These are phyloP conservation scores for Handroanthus guayacan DNA, from an alignment of 257 asterid species.

Conservation along the genomic window DNA sequence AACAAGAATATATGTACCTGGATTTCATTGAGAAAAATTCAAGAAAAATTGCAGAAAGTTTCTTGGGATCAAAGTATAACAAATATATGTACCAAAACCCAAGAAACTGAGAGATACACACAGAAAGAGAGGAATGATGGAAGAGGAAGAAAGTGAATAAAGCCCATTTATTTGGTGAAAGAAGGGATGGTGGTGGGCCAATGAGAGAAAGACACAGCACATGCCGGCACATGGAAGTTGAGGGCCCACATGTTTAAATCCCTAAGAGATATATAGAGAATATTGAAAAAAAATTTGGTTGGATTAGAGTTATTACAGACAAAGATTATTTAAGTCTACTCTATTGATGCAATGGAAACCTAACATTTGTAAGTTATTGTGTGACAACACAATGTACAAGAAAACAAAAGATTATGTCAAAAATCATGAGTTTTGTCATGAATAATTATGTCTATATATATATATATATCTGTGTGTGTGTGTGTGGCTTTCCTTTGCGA, in stretches of 20 bases:
- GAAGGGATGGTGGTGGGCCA: slow-evolving; percentile 71
- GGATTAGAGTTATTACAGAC: slow-evolving; percentile 28
- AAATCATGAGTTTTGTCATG: background rate
- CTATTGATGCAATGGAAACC: slow-evolving; percentile 52
- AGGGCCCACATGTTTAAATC: slow-evolving; percentile 74
- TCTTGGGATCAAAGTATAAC: slow-evolving; percentile 36
- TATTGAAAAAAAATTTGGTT: slow-evolving; percentile 25
- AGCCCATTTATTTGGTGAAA: slow-evolving; percentile 71
- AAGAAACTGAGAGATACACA: slow-evolving; percentile 19
- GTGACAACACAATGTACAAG: slow-evolving; percentile 44
- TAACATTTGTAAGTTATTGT: slow-evolving; percentile 46
- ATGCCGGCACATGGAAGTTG: slow-evolving; percentile 84
- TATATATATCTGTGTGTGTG: too few species aligned
- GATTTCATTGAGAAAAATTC: slow-evolving; percentile 35
- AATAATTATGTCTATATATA: slow-evolving; percentile 9
- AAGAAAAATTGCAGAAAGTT: background rate
- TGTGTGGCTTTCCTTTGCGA: slow-evolving; percentile 28
- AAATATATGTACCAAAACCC: slow-evolving; percentile 25
- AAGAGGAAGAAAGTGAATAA: slow-evolving; percentile 48
- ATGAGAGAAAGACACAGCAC: slow-evolving; percentile 77
- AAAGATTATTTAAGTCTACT: slow-evolving; percentile 37
- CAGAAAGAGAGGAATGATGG: slow-evolving; percentile 38
- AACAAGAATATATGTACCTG: slow-evolving; percentile 29
- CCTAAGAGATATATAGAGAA: slow-evolving; percentile 42
- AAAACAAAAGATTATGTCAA: slow-evolving; percentile 35